A percentile compares a stretch with the other conserved stretches of the same genome.
Conservation (phyloP, 768 basidiomycete genomes). For the Kwoniella sp. region DNA sequence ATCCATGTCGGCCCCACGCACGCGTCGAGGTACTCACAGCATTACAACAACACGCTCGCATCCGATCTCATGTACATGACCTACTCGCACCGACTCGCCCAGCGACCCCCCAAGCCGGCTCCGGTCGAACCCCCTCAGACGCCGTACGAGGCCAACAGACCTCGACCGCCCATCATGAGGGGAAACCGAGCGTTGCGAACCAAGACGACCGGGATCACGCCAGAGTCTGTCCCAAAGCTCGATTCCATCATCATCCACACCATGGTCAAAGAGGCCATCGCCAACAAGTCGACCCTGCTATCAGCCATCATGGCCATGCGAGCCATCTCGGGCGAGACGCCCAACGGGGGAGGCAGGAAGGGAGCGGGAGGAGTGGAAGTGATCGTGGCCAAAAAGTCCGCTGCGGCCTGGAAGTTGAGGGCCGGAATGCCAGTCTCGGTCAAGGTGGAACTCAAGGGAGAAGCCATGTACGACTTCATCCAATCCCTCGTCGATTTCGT, state of each 20-base stretch:
- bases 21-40: slow-evolving; percentile 66
- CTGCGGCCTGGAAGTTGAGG: slow-evolving; percentile 75
- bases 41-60: slow-evolving; percentile 75
- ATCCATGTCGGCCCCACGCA: slow-evolving; percentile 51
- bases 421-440: slow-evolving; percentile 75
- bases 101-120: slow-evolving; percentile 50
- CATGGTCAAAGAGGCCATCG: slow-evolving; percentile 74
- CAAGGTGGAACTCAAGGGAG: slow-evolving; percentile 84
- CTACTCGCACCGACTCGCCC: slow-evolving; percentile 62
- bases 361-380: slow-evolving; percentile 74
- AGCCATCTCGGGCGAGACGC: slow-evolving; percentile 77
- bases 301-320: slow-evolving; percentile 83
- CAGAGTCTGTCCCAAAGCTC: slow-evolving; percentile 67
- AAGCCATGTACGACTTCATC: slow-evolving; percentile 92
- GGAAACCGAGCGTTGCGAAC: slow-evolving; percentile 60
- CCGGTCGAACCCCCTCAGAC: slow-evolving; percentile 51
- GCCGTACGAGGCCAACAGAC: slow-evolving; percentile 77
- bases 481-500: slow-evolving; percentile 86
- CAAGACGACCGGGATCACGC: slow-evolving; percentile 58
- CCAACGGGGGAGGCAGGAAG: slow-evolving; percentile 66
- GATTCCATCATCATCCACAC: slow-evolving; percentile 82
- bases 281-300: slow-evolving; percentile 67
- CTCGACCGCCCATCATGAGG: slow-evolving; percentile 63
- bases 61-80: slow-evolving; percentile 93
- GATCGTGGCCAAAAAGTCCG: slow-evolving; percentile 53